Percentiles rank a stretch among this genome's conserved stretches.
These are phyloP conservation scores for Globisporangium okanoganense DNA, from an alignment of 352 stramenopile genomes.

Conservation along the genomic window DNA sequence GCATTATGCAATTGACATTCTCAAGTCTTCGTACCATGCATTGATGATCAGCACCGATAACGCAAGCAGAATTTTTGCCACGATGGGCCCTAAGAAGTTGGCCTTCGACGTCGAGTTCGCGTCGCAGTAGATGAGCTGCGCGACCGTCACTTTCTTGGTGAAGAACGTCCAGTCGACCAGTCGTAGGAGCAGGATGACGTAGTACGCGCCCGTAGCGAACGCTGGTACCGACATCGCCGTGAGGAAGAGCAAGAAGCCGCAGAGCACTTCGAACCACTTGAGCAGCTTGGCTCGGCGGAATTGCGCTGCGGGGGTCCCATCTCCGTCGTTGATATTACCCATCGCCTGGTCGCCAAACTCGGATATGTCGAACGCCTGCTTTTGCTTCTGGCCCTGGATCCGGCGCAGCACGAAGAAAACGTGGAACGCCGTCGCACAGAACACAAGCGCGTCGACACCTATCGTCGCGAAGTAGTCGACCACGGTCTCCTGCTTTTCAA, in stretches of 20 bases:
- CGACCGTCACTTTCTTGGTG: slow-evolving; percentile 51
- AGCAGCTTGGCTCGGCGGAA: slow-evolving; percentile 27
- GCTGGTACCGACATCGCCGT: slow-evolving; percentile 57
- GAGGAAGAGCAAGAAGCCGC: slow-evolving; percentile 50
- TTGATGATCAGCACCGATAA: slow-evolving; percentile 46
- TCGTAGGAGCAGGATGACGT: slow-evolving; percentile 47
- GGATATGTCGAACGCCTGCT: slow-evolving; percentile 48
- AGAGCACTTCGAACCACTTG: slow-evolving; percentile 41
- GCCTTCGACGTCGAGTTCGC: slow-evolving; percentile 15
- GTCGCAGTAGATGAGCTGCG: slow-evolving; percentile 37
- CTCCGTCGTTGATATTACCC: slow-evolving; percentile 22
- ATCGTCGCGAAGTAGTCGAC: slow-evolving; percentile 43
- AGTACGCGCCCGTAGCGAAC: slow-evolving; percentile 51
- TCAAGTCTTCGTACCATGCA: slow-evolving; percentile 33
- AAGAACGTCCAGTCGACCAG: slow-evolving; percentile 72
- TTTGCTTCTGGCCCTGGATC: slow-evolving; percentile 19
- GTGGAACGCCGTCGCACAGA: slow-evolving; percentile 49
- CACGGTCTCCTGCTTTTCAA: slow-evolving; percentile 30
- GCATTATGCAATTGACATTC: background rate
- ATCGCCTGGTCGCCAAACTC: slow-evolving; percentile 40
- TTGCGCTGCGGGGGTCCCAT: slow-evolving; percentile 12
- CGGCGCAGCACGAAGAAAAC: slow-evolving; percentile 59
- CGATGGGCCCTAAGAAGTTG: slow-evolving; percentile 40
- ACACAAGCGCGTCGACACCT: slow-evolving; percentile 56
- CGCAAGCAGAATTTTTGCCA: slow-evolving; percentile 39